Percentiles rank a stretch among this genome's conserved stretches.
These are phyloP conservation scores for Nymphaea thermarum DNA, from an alignment of 164 flowering plant genomes.

Conservation along the genomic window DNA sequence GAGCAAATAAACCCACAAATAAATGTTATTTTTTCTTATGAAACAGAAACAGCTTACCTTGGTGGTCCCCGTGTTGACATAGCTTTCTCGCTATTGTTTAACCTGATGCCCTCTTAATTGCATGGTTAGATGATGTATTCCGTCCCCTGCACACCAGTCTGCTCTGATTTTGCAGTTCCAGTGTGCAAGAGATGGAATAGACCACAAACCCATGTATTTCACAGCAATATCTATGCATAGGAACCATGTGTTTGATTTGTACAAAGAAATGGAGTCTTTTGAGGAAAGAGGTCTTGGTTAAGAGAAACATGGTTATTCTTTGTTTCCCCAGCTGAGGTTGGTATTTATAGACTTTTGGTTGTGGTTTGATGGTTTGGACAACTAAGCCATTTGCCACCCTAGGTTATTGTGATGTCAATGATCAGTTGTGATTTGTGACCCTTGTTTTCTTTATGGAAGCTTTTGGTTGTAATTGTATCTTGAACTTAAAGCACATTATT, in stretches of 20 bases:
- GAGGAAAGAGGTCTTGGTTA: not conserved
- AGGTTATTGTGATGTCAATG: not conserved
- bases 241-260: not conserved
- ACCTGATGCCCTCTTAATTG: not conserved
- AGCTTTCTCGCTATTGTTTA: not conserved
- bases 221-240: not conserved
- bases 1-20: too few species aligned
- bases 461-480: not conserved
- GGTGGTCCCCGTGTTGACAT: too few species aligned
- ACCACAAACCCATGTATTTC: slow-evolving; percentile 10
- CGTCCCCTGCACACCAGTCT: slow-evolving; percentile 12
- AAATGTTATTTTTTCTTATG: too few species aligned
- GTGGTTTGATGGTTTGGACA: too few species aligned
- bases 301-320: not conserved
- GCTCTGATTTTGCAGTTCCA: slow-evolving; percentile 4
- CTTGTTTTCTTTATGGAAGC: not conserved
- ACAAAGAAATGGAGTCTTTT: not conserved
- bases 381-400: not conserved
- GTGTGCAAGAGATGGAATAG: slow-evolving; percentile 25
- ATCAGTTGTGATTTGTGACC: not conserved
- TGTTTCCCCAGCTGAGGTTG: not conserved
- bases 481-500: not conserved
- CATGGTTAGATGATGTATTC: slow-evolving; percentile 14
- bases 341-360: not conserved
- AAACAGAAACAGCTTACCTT: too few species aligned